Base-by-base conservation (phyloP, 2,329 filamentous ascomycete genomes). In the Pseudogymnoascus sp. region DNA sequence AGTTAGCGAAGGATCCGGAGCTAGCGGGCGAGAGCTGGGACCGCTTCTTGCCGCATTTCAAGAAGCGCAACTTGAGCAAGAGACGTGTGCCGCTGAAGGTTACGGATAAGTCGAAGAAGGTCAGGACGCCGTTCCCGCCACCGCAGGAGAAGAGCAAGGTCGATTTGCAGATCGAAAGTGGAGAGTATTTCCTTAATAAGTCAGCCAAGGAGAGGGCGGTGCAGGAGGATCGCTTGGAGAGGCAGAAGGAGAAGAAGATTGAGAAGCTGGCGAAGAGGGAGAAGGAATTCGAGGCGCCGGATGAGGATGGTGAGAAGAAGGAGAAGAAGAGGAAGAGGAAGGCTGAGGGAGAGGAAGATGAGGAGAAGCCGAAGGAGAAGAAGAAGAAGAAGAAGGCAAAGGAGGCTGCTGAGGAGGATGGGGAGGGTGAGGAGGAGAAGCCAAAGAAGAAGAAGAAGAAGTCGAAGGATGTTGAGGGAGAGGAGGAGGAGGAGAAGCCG, bases 131-230 rank as follows among this genome's bases (percentile, higher is more conserved):
- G 8, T 99, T 99, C 87, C 95, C 95, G 59, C 95, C 95, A 5
- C 85, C 92, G 46, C 92, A 93, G 68, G 93, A 99, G 82, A 96
- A 96, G 90, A 97, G 93, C 85, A 99, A 97, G 85, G 85, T 99
- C 70, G 95, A 99, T 77, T 78, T 92, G 77, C 93, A 99, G 83
- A 96, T 99, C 79, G 95, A 99, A 81, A 93, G 86, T 70, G 93
- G 95, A 78, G 93, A 97, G 79, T 99, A 96, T 79, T 97, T 97
- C 77, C 77, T 99, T 73, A 88, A 88, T 73, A 96, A 96, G 81
- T 87, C 93, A 72, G 93, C 91, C 65, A 96, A 96, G 82, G 91
- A 96, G 72, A 83, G 93, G 65, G 89, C 88, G 62, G 86, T 82
- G 56, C 87, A 89, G 76, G 88, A 93, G 73, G 89, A 91, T 72